Base-by-base conservation (phyloP, 441 rosid genomes). In the Populus tomentosa region DNA sequence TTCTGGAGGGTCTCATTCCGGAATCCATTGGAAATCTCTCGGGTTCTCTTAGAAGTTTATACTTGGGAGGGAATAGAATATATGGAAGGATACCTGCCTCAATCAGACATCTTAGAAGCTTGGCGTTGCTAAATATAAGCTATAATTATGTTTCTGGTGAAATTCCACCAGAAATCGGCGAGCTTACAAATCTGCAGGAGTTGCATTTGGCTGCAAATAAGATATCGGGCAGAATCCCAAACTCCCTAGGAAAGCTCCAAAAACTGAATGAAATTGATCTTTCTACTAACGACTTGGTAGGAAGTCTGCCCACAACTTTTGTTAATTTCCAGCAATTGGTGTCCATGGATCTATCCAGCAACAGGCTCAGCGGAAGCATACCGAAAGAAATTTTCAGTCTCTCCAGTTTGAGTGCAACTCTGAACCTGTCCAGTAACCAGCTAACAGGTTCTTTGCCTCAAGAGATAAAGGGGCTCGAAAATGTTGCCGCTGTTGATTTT, bases 301-400 rank as follows among this genome's bases (percentile, higher is more conserved):
- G 88, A 35, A 14, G 24, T 67, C 80, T 89, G 64, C 89, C 91
- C 0, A 14, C 70, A 56, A 82, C 83, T 13, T 89, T 84, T 35
- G 78, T 69, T n/a, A 82, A 85, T 74, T 89, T 88, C 65, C 76
- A 72, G 74, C 63, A 42, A n/a, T 28, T 87, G 75, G 77, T 82
- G 30, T 78, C 86, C 70, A 64, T 87, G 84, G 93, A 90, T 61
- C 70, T 88, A 65, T 87, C 93, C 53, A 82, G 40, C 77, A 87
- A 88, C 75, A 84, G 35, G 84, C 78, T 90, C 64, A 80, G 71
- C 36, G 87, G 89, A 80, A 84, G 83, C 86, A 78, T 87, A 65
- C 86, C 88, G 6, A 76, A 67, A 69, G 91, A 87, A 69, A 76
- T 86, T 82, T 82, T 88, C 46, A 79, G 70, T 56, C 80, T 85